phyloP scores from a whole-genome alignment of 169 alveolate genomes.

The Cryptosporidium canis region DNA sequence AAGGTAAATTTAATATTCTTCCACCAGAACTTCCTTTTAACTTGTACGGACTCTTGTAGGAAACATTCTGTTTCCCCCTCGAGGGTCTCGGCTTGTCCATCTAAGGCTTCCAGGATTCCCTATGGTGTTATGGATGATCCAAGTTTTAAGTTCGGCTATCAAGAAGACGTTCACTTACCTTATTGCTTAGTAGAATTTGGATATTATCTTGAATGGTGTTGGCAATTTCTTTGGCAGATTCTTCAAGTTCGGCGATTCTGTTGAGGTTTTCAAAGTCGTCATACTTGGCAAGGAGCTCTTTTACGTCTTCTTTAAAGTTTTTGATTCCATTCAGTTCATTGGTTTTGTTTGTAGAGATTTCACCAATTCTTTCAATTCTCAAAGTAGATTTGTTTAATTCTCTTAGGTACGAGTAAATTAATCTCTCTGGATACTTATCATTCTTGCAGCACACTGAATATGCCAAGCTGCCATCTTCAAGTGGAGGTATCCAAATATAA shows the following conservation, averaged over 20 bases:
- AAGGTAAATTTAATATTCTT: slow-evolving; percentile 46
- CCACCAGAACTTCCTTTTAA: slow-evolving; percentile 64
- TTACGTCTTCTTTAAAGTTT: slow-evolving; percentile 25
- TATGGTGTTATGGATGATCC: background rate
- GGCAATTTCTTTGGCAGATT: background rate
- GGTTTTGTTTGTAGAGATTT: background rate
- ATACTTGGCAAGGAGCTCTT: background rate
- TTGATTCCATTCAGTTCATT: slow-evolving; percentile 25
- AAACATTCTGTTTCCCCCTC: slow-evolving; percentile 59
- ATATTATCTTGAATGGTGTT: slow-evolving; percentile 39
- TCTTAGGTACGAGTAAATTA: slow-evolving; percentile 37
- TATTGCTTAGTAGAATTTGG: slow-evolving; percentile 17
- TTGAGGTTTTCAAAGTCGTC: slow-evolving; percentile 45
- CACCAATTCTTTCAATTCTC: slow-evolving; percentile 18
- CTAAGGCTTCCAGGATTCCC: slow-evolving; percentile 53
- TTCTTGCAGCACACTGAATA: slow-evolving; percentile 55
- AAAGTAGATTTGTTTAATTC: slow-evolving; percentile 52
- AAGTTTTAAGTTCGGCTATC: background rate
- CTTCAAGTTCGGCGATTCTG: slow-evolving; percentile 8
- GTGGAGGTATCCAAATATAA: slow-evolving; percentile 49
- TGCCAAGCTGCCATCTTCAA: slow-evolving; percentile 12
- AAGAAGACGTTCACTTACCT: slow-evolving; percentile 19
- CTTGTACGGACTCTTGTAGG: slow-evolving; percentile 25
- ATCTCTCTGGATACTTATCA: slow-evolving; percentile 38
- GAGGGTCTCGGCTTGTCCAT: slow-evolving; percentile 28